A percentile compares a stretch with the other conserved stretches of the same genome.
Conservation (phyloP, 2,329 filamentous ascomycete species). For the Hypoxylon rubiginosum region DNA sequence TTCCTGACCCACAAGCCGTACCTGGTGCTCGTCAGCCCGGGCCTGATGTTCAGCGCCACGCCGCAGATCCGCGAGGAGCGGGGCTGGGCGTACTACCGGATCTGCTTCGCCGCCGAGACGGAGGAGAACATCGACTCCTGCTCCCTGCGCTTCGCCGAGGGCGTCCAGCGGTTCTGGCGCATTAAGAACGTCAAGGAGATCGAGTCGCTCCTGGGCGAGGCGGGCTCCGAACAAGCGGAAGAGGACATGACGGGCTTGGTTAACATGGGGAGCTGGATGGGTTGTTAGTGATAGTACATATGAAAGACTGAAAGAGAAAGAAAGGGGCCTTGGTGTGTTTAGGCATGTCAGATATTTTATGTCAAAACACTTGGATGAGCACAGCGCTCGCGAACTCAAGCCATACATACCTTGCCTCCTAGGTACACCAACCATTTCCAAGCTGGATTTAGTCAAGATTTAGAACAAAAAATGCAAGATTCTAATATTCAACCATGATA, state of each 20-base stretch:
- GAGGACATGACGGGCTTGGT: conserved; percentile 44
- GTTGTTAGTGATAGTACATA: conserved; percentile 46
- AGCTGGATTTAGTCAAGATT: not conserved
- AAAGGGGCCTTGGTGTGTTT: not conserved
- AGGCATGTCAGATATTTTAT: too few species aligned
- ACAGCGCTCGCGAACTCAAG: too few species aligned
- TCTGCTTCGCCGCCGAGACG: conserved; percentile 90
- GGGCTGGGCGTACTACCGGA: conserved; percentile 79
- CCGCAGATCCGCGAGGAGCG: conserved; percentile 67
- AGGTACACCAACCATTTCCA: not conserved
- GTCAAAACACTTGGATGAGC: too few species aligned
- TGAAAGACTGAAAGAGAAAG: not conserved
- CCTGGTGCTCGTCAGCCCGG: conserved; percentile 78
- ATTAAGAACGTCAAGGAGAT: conserved; percentile 76
- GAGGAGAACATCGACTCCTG: conserved; percentile 75
- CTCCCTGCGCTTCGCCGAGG: conserved; percentile 75
- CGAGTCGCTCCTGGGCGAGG: conserved; percentile 69
- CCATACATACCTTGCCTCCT: too few species aligned
- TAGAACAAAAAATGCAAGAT: not conserved
- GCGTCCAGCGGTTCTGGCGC: conserved; percentile 80
- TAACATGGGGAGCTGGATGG: conserved; percentile 45
- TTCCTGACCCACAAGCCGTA: conserved; percentile 78
- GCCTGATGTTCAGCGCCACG: conserved; percentile 79
- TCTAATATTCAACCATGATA: not conserved
- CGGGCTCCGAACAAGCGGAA: conserved; percentile 36